phyloP scores from a whole-genome alignment of 2,329 filamentous ascomycete genomes.

The Aspergillus intermedius region DNA sequence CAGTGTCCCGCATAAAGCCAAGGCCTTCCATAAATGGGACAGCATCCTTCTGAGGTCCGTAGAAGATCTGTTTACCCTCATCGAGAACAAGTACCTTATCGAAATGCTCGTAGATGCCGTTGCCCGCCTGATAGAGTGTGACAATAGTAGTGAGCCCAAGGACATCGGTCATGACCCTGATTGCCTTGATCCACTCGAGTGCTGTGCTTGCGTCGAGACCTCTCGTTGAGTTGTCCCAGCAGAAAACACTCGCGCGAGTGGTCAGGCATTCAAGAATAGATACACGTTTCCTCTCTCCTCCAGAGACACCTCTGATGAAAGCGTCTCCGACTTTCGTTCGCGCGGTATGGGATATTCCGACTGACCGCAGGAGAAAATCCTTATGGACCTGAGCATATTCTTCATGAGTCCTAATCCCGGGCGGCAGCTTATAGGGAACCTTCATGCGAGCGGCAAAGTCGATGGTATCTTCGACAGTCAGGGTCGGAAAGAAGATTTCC shows the following conservation, averaged over 20 bases:
- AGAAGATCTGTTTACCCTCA: constrained; percentile 60
- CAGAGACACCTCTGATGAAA: constrained; percentile 25
- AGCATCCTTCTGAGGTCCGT: constrained; percentile 54
- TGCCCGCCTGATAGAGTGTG: constrained; percentile 63
- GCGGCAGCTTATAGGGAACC: constrained; percentile 45
- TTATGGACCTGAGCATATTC: constrained; percentile 44
- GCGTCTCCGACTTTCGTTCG: constrained; percentile 52
- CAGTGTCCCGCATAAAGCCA: constrained; percentile 57
- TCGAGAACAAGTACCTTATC: constrained; percentile 65
- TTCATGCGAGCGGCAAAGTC: constrained; percentile 54
- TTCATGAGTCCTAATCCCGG: constrained; percentile 37
- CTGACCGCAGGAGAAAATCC: constrained; percentile 52
- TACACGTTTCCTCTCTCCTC: constrained; percentile 63
- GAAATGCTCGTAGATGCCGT: constrained; percentile 63
- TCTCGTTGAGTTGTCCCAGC: constrained; percentile 62
- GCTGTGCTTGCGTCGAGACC: constrained; percentile 62
- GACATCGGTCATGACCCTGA: constrained; percentile 60
- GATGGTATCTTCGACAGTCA: constrained; percentile 48
- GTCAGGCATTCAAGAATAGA: constrained; percentile 61
- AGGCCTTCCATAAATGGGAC: constrained; percentile 58
- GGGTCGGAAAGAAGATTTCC: constrained; percentile 46
- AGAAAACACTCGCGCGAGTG: constrained; percentile 53
- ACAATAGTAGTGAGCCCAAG: constrained; percentile 55
- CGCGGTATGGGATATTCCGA: constrained; percentile 54
- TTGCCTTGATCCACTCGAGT: constrained; percentile 53